Evolutionary conservation across 2,329 filamentous ascomycete genomes (phyloP).

Genomic region (Tolypocladium ophioglossoides): DNA sequence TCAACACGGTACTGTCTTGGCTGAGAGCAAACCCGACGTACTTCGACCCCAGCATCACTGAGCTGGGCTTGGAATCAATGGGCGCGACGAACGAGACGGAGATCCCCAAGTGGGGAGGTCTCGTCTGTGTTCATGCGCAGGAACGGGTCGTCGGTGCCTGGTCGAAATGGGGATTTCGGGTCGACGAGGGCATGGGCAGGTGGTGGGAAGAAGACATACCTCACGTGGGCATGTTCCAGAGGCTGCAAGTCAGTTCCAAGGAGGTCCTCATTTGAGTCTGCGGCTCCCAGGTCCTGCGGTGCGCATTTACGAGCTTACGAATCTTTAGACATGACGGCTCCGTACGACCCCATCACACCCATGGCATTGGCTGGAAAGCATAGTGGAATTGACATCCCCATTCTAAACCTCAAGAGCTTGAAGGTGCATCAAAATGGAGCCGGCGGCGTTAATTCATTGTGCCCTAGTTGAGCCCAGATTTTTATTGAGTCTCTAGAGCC

Average conservation of each 20-base stretch:
- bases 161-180: slow-evolving; percentile 59
- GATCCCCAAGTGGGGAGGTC: slow-evolving; percentile 57
- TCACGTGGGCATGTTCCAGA: slow-evolving; percentile 73
- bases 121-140: slow-evolving; percentile 75
- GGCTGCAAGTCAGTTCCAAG: slow-evolving; percentile 27
- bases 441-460: slow-evolving; percentile 18
- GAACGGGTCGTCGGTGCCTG: slow-evolving; percentile 54
- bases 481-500: slow-evolving; percentile 34
- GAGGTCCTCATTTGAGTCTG: slow-evolving; percentile 11
- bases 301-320: neutral
- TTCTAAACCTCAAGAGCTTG: neutral
- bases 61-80: slow-evolving; percentile 31
- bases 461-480: slow-evolving; percentile 28
- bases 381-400: neutral
- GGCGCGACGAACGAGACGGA: slow-evolving; percentile 26
- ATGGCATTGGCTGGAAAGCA: neutral
- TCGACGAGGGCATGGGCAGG: slow-evolving; percentile 60
- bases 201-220: slow-evolving; percentile 81
- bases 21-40: slow-evolving; percentile 47
- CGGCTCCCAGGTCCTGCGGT: neutral
- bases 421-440: neutral
- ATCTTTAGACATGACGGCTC: neutral
- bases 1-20: slow-evolving; percentile 60
- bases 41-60: slow-evolving; percentile 40
- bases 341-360: neutral